These are phyloP conservation scores for Kregervanrija fluxuum DNA, from an alignment of 805 yeast species.

Conservation along the genomic window DNA sequence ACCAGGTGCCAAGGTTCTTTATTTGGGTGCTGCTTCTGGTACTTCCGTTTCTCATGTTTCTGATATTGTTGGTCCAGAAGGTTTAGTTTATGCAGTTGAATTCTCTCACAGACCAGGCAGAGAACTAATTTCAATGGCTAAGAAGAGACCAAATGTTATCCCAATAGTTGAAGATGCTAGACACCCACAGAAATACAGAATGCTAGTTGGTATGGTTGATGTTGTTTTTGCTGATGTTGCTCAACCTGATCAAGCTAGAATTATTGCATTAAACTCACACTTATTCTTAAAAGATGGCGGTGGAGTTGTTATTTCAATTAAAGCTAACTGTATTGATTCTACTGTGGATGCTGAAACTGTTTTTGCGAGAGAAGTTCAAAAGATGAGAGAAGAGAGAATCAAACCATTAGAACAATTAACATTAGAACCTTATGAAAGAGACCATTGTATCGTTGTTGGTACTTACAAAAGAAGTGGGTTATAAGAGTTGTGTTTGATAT, in stretches of 20 bases:
- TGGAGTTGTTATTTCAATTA: slow-evolving; percentile 96
- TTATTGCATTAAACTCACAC: slow-evolving; percentile 96
- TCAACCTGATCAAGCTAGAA: slow-evolving; percentile 99
- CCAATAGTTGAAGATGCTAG: slow-evolving; percentile 99
- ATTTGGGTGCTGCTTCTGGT: slow-evolving; percentile 99
- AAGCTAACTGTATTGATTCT: slow-evolving; percentile 99
- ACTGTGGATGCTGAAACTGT: slow-evolving; percentile 99
- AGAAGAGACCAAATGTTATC: slow-evolving; percentile 98
- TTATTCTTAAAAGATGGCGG: slow-evolving; percentile 97
- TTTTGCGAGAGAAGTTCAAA: slow-evolving; percentile 98
- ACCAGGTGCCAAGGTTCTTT: slow-evolving; percentile 96
- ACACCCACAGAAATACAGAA: slow-evolving; percentile 99
- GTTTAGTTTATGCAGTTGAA: slow-evolving; percentile 97
- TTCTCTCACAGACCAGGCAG: slow-evolving; percentile 99
- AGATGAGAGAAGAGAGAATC: slow-evolving; percentile 96
- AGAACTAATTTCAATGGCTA: slow-evolving; percentile 98
- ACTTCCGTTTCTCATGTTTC: slow-evolving; percentile 98
- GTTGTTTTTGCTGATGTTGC: slow-evolving; percentile 99
- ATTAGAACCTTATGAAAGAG: slow-evolving; percentile 99
- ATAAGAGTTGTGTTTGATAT: slow-evolving; percentile 20
- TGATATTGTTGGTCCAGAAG: slow-evolving; percentile 98
- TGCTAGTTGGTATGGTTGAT: slow-evolving; percentile 98
- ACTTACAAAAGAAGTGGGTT: slow-evolving; percentile 88
- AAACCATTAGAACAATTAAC: slow-evolving; percentile 98
- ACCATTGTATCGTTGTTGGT: slow-evolving; percentile 98